phyloP scores from a whole-genome alignment of 2,329 filamentous ascomycete species.

The Microcyclosporella mali region DNA sequence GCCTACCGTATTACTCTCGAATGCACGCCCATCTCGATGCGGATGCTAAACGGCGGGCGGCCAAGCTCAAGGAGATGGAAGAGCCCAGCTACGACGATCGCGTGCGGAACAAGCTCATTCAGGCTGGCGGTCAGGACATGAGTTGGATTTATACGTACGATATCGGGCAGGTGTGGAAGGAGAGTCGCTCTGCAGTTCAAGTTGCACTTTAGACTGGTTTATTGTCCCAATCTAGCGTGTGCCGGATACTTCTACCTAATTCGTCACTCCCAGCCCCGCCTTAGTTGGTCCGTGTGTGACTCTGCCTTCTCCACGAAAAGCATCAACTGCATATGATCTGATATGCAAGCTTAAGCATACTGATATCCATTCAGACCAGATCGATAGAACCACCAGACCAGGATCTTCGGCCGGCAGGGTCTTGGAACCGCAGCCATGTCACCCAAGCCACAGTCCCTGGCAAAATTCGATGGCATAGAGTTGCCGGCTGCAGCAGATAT shows the following conservation, averaged over 20 bases:
- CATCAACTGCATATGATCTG: too few relatives aligned
- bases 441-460: conserved; percentile 22
- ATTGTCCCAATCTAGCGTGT: too few relatives aligned
- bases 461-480: conserved; percentile 39
- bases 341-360: too few relatives aligned
- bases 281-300: too few relatives aligned
- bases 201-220: too few relatives aligned
- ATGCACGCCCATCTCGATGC: conserved; percentile 35
- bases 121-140: conserved; percentile 28
- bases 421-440: neutral
- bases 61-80: conserved; percentile 23
- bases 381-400: too few relatives aligned
- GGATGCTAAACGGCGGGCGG: conserved; percentile 17
- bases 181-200: neutral
- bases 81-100: conserved; percentile 18
- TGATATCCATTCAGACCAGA: too few relatives aligned
- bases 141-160: conserved; percentile 41
- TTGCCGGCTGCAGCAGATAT: conserved; percentile 46
- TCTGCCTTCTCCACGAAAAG: too few relatives aligned
- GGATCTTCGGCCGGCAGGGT: too few relatives aligned
- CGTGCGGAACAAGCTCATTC: conserved; percentile 10
- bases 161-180: conserved; percentile 27
- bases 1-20: conserved; percentile 37
- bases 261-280: too few relatives aligned
- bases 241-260: too few relatives aligned